Base-by-base conservation (phyloP, 257 asterid genomes). In the Oldenlandia corymbosa region DNA sequence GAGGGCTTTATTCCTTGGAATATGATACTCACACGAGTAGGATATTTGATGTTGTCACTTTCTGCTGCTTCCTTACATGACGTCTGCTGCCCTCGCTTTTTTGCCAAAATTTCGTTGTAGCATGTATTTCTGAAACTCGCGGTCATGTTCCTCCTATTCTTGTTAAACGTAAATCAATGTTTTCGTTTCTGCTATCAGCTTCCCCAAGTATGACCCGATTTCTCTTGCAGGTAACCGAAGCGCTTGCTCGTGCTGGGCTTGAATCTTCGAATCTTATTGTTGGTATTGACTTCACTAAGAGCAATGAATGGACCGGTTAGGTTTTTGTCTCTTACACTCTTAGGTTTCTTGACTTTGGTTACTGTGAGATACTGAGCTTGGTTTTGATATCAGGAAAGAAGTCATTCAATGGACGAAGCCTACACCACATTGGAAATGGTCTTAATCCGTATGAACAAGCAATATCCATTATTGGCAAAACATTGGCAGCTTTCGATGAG, bases 291-390 rank as follows among this genome's bases (percentile, higher is more conserved):
- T 89, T 87, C 79, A 92, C 99, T 2, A 92, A 87, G 91, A 92
- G 97, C 81, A 92, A 92, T 49, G 97, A 92, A 73, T 92, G 99
- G 97, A 92, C 99, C 75, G 99, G 99, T 92, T 51, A 32, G 14
- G 20, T 53, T 32, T 59, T 60, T 62, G 9, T 56, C 50, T 34
- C 32, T 34, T 8, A 48, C 23, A 37, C 41, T 39, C 60, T 11
- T 30, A 54, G 60, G 41, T 54, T 54, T 68, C 34, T 27, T 36
- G n/a, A 11, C 37, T 64, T 20, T 54, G 37, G 59, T 34, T 62
- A 43, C 31, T 63, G 5, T 43, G 50, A 27, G 75, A 51, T 65
- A 11, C 68, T 84, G 64, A 84, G 60, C 74, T 68, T 26, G 59
- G 50, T 65, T 57, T 53, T 69, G 16, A 75, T 50, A 58, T 43